These are phyloP conservation scores for Lodderomyces oxycetoniae DNA, from an alignment of 1,139 yeast species.

Conservation along the genomic window DNA sequence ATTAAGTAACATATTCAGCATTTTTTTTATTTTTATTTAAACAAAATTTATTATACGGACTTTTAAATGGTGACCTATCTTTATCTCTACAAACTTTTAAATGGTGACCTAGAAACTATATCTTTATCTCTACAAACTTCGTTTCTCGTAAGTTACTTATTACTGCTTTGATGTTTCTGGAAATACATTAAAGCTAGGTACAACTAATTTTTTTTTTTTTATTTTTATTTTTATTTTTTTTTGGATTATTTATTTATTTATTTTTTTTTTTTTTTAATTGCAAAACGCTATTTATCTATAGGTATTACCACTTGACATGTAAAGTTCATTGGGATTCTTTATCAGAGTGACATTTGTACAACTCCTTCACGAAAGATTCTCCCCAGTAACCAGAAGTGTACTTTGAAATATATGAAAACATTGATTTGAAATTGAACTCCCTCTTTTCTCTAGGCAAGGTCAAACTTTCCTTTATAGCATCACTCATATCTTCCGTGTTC, in stretches of 20 bases:
- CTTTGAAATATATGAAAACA: conserved; percentile 82
- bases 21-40: too few relatives aligned
- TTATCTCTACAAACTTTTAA: too few relatives aligned
- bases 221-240: conserved; percentile 2
- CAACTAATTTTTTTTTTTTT: conserved; percentile 2
- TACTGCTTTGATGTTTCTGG: too few relatives aligned
- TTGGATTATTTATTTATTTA: neutral
- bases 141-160: too few relatives aligned
- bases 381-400: conserved; percentile 98
- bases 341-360: conserved; percentile 39
- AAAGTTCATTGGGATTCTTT: conserved; percentile 1
- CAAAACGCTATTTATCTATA: neutral
- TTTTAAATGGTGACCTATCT: too few relatives aligned
- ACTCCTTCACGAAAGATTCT: conserved; percentile 87
- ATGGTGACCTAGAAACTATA: too few relatives aligned
- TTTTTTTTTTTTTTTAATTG: neutral
- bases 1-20: too few relatives aligned
- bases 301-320: neutral
- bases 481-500: conserved; percentile 93
- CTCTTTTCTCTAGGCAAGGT: conserved; percentile 81
- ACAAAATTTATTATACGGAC: too few relatives aligned
- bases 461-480: conserved; percentile 79
- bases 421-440: conserved; percentile 69
- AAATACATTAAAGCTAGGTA: too few relatives aligned
- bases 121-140: too few relatives aligned